Evolutionary conservation across 495 filamentous ascomycete species (phyloP).

Genomic region (Penicillium flavigenum): DNA sequence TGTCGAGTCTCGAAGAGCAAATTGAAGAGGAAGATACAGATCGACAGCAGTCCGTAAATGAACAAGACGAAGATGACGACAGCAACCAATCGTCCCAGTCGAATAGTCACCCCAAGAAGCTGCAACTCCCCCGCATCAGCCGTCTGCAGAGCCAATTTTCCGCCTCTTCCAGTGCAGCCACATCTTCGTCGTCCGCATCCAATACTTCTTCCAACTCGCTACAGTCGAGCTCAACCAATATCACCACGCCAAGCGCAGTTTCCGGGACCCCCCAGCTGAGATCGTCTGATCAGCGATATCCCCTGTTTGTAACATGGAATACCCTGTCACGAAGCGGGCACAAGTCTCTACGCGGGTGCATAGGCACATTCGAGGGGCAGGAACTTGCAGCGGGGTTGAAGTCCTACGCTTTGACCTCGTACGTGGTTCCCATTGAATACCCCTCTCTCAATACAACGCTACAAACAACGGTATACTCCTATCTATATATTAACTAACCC

Average conservation of each 20-base stretch:
- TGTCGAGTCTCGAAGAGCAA: slow-evolving; percentile 32
- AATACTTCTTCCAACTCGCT: slow-evolving; percentile 44
- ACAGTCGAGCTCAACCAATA: slow-evolving; percentile 44
- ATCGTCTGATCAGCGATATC: slow-evolving; percentile 42
- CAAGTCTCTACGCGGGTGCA: slow-evolving; percentile 84
- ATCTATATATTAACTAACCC: slow-evolving; percentile 3
- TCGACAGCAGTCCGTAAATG: slow-evolving; percentile 21
- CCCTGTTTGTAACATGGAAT: slow-evolving; percentile 97
- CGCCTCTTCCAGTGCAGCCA: slow-evolving; percentile 46
- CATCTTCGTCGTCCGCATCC: slow-evolving; percentile 45
- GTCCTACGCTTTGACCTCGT: slow-evolving; percentile 84
- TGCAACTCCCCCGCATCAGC: slow-evolving; percentile 36
- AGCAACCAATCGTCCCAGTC: slow-evolving; percentile 26
- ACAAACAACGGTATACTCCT: not conserved
- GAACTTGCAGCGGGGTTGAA: slow-evolving; percentile 69
- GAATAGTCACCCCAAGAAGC: slow-evolving; percentile 18
- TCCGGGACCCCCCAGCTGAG: slow-evolving; percentile 25
- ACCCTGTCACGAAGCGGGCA: slow-evolving; percentile 59
- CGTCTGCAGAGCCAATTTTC: slow-evolving; percentile 38
- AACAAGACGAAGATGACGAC: slow-evolving; percentile 31
- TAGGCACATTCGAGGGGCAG: slow-evolving; percentile 89
- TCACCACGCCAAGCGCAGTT: slow-evolving; percentile 46
- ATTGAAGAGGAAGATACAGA: slow-evolving; percentile 22
- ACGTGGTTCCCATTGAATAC: slow-evolving; percentile 30
- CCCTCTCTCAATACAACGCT: not conserved